Base-by-base conservation (phyloP, 192 early-diverging fungal species). In the Neocallimastix lanati region DNA sequence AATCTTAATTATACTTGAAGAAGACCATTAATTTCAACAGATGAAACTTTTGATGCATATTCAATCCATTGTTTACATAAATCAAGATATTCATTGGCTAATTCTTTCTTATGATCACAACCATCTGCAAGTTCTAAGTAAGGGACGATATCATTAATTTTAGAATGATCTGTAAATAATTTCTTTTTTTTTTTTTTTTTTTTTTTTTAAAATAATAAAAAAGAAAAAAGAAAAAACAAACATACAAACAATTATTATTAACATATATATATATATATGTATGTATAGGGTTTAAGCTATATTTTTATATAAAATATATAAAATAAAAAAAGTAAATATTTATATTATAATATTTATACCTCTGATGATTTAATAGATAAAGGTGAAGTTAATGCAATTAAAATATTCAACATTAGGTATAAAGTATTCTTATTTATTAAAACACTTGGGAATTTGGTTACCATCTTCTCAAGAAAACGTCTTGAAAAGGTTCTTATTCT, bases 111-210 rank as follows among this genome's bases (percentile, higher is more conserved):
- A 80, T 94, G 93, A 29, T 85, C 78, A 78, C 91, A 90, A 4
- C 91, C 90, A 83, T 94, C 93, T 13, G 90, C 88, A 30, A 94
- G 81, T 80, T 92, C 88, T 76, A 94, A 83, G 14, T 67, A 67
- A 1, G 50, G n/a, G 11, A 25, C 18, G n/a, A 67, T 18, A 67
- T 67, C 50, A n/a, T 67, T 67, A 27, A 67, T 67, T n/a, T 21
- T n/a, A 11, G 50, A 67, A 67, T 67, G 21, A 67, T 67, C 50
- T 25, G 25, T 67, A 67, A 67, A 67, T n/a, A 67, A 67, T 67
- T 67, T 25, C 50, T 67, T 90, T 92, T 16, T 93, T n/a, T n/a
- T n/a, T n/a, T n/a, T n/a, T n/a, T n/a, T n/a, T n/a, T n/a, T n/a
- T n/a, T n/a, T n/a, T n/a, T n/a, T n/a, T n/a, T n/a, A n/a, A 86